These are phyloP conservation scores for Lumnitzera littorea DNA, from an alignment of 345 rosid genomes.

Conservation along the genomic window DNA sequence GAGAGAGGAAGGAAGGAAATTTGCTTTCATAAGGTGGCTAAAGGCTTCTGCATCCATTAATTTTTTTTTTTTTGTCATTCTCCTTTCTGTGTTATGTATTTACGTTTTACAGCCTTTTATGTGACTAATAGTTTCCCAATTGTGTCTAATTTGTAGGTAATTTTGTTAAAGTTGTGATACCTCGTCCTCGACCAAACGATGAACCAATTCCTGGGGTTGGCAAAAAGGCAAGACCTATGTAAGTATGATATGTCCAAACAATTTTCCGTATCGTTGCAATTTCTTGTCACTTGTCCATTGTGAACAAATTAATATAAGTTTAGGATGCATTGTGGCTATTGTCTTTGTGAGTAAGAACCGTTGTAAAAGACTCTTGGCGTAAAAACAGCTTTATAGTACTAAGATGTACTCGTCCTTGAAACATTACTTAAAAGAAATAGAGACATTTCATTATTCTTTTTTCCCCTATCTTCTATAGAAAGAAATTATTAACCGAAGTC, in stretches of 20 bases:
- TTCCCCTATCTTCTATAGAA: too few relatives aligned
- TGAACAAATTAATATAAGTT: too few relatives aligned
- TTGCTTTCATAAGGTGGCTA: constrained; percentile 18
- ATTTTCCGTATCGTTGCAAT: neutral
- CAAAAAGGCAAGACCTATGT: constrained; percentile 36
- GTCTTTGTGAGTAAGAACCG: too few relatives aligned
- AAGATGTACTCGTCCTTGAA: too few relatives aligned
- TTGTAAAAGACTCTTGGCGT: too few relatives aligned
- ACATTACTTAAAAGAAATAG: too few relatives aligned
- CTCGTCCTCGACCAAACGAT: constrained; percentile 63
- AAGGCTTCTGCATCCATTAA: constrained; percentile 14
- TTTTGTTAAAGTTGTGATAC: constrained; percentile 69
- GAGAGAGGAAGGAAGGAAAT: constrained; percentile 80
- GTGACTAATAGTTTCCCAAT: constrained; percentile 26
- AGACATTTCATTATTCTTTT: too few relatives aligned
- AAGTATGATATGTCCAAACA: too few relatives aligned
- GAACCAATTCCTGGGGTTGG: constrained; percentile 57
- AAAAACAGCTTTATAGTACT: too few relatives aligned
- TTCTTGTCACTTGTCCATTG: neutral
- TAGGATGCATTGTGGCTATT: too few relatives aligned
- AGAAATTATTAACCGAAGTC: too few relatives aligned
- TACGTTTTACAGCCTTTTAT: constrained; percentile 69
- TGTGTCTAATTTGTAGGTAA: constrained; percentile 60
- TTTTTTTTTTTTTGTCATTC: constrained; percentile 8
- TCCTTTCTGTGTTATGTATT: constrained; percentile 47